These are phyloP conservation scores for Eutrema salsugineum DNA, from an alignment of 441 rosid species.

Conservation along the genomic window DNA sequence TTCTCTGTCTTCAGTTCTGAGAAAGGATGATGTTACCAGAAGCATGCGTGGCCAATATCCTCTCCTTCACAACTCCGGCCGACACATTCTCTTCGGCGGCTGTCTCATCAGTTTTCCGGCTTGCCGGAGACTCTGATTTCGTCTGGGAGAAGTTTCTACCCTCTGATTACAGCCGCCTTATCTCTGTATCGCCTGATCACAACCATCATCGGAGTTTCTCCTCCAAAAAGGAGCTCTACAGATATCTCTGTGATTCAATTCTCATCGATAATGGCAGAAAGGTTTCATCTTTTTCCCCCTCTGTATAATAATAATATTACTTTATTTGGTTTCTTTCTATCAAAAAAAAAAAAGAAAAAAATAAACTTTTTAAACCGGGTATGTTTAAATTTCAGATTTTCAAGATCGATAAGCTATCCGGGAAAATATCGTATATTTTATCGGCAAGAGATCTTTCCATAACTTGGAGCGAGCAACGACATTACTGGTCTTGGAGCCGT, in stretches of 20 bases:
- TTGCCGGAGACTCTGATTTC: slow-evolving; percentile 54
- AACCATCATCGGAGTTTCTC: slow-evolving; percentile 30
- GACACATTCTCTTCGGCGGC: slow-evolving; percentile 45
- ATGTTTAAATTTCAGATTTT: slow-evolving; percentile 29
- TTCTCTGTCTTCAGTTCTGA: background rate
- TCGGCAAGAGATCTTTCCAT: slow-evolving; percentile 55
- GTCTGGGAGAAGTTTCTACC: slow-evolving; percentile 70
- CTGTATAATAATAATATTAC: background rate
- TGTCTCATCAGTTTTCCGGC: slow-evolving; percentile 45
- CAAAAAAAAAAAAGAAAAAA: background rate
- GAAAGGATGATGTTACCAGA: slow-evolving; percentile 41
- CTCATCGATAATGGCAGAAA: slow-evolving; percentile 56
- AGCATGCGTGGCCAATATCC: slow-evolving; percentile 46
- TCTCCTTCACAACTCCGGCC: slow-evolving; percentile 56
- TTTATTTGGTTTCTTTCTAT: background rate
- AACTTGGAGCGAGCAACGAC: slow-evolving; percentile 41
- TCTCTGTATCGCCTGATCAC: slow-evolving; percentile 26
- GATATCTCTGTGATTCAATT: slow-evolving; percentile 40
- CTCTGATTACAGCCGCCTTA: slow-evolving; percentile 22
- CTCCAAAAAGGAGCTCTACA: slow-evolving; percentile 60
- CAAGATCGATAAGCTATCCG: slow-evolving; percentile 38
- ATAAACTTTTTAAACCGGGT: background rate
- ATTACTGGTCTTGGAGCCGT: slow-evolving; percentile 43
- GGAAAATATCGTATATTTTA: slow-evolving; percentile 33
- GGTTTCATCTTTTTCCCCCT: slow-evolving; percentile 26